phyloP scores from a whole-genome alignment of 306 rosid genomes.

The Cucurbita pepo region DNA sequence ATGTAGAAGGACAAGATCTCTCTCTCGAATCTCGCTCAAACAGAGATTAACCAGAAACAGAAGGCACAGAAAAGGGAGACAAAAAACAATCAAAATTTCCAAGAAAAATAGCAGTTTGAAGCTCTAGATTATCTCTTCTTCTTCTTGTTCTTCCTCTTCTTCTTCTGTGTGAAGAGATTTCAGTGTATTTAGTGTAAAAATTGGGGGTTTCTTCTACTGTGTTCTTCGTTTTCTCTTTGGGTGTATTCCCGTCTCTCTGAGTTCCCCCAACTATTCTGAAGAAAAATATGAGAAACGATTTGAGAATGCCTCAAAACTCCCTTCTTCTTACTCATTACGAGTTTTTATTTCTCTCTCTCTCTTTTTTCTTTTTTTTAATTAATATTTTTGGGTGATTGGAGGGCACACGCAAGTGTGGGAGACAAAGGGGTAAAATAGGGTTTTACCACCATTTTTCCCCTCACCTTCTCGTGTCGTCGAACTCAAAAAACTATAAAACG shows the following conservation, averaged over 20 bases:
- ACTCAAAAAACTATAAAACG: too few relatives aligned
- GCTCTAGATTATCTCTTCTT: background rate
- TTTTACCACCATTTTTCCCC: too few relatives aligned
- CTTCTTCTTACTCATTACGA: background rate
- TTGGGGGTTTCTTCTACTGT: background rate
- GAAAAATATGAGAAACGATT: background rate
- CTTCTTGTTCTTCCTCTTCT: background rate
- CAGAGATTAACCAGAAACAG: background rate
- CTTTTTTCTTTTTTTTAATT: background rate
- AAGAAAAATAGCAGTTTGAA: background rate
- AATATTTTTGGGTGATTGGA: background rate
- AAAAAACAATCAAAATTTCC: background rate
- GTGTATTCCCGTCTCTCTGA: background rate
- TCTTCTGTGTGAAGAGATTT: background rate
- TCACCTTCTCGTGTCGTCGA: too few relatives aligned
- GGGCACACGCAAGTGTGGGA: background rate
- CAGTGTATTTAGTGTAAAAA: background rate
- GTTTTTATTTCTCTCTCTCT: background rate
- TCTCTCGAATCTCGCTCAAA: slow-evolving; percentile 11
- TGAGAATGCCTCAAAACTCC: background rate
- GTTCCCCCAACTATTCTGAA: background rate
- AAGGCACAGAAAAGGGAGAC: background rate
- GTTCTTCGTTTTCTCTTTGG: slow-evolving; percentile 3
- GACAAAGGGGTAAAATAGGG: background rate
- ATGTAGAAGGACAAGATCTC: slow-evolving; percentile 37